Percentiles rank a stretch among this genome's conserved stretches.
Evolutionary conservation across 148 eudicot species (phyloP).

Genomic region (Cornus controversa): DNA sequence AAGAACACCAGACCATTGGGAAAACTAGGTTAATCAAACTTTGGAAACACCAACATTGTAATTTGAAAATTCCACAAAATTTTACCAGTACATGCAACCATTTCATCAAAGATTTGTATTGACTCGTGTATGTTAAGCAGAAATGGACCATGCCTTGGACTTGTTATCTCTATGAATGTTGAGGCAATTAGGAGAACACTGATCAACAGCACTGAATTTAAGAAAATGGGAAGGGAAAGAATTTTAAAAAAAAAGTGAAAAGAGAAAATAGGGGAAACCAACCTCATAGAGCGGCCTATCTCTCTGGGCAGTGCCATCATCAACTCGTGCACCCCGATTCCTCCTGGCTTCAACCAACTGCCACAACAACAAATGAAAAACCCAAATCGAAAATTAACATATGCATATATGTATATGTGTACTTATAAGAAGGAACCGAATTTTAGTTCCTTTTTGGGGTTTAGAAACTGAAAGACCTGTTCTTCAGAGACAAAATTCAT

Average conservation of each 20-base stretch:
- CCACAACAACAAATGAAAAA: not conserved
- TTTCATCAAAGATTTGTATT: no score
- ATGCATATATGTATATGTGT: not conserved
- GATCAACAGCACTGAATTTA: not conserved
- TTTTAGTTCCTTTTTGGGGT: not conserved
- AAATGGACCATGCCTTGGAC: no score
- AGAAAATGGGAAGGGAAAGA: not conserved
- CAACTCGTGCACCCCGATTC: constrained; percentile 75
- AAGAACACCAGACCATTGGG: no score
- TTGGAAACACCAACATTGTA: no score
- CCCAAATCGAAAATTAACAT: not conserved
- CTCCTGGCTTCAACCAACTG: constrained; percentile 78
- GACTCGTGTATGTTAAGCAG: no score
- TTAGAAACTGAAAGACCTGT: constrained; percentile 40
- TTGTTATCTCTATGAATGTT: no score
- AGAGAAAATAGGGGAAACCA: not conserved
- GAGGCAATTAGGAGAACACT: no score
- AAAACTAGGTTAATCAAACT: no score
- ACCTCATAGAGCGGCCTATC: constrained; percentile 93
- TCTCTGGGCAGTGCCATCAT: constrained; percentile 98
- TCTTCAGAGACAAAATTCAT: constrained; percentile 88
- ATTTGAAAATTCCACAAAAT: no score
- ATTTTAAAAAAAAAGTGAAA: not conserved
- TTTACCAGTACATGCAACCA: no score
- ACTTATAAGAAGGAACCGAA: not conserved